Base-by-base conservation (phyloP, 2,329 filamentous ascomycete species). In the Phialocephala subalpina region DNA sequence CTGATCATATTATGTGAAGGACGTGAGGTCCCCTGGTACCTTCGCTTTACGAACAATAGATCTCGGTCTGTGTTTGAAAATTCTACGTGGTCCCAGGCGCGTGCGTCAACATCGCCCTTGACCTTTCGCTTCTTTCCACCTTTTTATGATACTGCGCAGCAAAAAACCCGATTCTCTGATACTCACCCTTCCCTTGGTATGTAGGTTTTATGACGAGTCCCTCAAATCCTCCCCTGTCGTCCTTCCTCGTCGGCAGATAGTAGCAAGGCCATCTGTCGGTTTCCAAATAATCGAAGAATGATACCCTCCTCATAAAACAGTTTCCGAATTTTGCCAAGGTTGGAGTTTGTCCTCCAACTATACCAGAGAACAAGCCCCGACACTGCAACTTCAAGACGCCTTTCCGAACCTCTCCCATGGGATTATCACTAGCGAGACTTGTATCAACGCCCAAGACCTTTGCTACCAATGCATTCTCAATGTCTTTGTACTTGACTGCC, bases 61-160 rank as follows among this genome's bases (percentile, higher is more conserved):
- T 53, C 16, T 18, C 49, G 5, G 27, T 53, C 25, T 18, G 3
- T 7, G 5, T 33, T 22, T 11, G 49, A 53, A 25, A 27, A 53
- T 6, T 27, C 14, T n/a, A 29, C 4, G 16, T 33, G 2, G 14
- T 53, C 49, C 49, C 49, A 53, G 27, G 49, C 25, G 29, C 18
- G 25, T 33, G 47, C 47, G 12, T 52, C 47, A 9, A 52, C 47
- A 52, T 52, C 47, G 22, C 47, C 47, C 25, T 52, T 52, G 9
- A 16, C 47, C 47, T 27, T 7, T 29, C 20, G 25, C 47, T 52
- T 52, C 16, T 29, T 52, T 22, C 47, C 47, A 27, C 47, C 47
- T 52, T 52, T 22, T 52, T 52, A 9, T 52, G 42, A 45, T 45
- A 52, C 25, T 52, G 47, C 3, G 47, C 47, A 7, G 27, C 16